A percentile compares a stretch with the other conserved stretches of the same genome.
These are phyloP conservation scores for Boechera retrofracta DNA, from an alignment of 345 rosid species.

Conservation along the genomic window DNA sequence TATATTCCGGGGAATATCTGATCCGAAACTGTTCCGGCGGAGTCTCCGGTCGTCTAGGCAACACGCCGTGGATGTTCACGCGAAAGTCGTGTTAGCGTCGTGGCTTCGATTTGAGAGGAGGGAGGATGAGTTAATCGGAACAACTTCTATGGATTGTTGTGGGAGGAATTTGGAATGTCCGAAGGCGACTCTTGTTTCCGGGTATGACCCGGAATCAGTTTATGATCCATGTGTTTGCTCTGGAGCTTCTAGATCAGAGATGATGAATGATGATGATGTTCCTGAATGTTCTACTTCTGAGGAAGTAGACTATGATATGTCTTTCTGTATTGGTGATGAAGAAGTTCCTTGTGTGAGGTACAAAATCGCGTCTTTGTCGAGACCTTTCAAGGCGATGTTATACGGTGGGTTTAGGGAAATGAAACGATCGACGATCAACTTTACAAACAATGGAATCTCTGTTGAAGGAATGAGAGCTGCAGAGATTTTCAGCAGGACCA, in stretches of 20 bases:
- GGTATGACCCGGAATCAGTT: constrained; percentile 72
- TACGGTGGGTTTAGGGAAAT: constrained; percentile 77
- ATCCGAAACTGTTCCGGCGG: constrained; percentile 80
- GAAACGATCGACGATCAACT: constrained; percentile 70
- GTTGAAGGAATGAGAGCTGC: constrained; percentile 72
- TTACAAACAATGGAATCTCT: constrained; percentile 72
- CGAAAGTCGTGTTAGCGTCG: constrained; percentile 81
- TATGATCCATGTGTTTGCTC: constrained; percentile 73
- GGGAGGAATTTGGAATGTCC: constrained; percentile 92
- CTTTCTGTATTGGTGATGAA: constrained; percentile 75
- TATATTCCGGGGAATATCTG: constrained; percentile 63
- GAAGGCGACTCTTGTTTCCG: constrained; percentile 69
- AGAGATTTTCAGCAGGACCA: constrained; percentile 75
- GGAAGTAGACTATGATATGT: constrained; percentile 70
- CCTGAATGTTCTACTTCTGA: constrained; percentile 74
- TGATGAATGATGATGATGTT: constrained; percentile 39
- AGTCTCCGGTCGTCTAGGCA: constrained; percentile 76
- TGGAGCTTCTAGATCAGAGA: constrained; percentile 47
- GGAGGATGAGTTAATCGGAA: constrained; percentile 84
- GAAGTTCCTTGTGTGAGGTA: constrained; percentile 77
- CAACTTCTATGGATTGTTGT: constrained; percentile 75
- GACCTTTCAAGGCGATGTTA: constrained; percentile 78
- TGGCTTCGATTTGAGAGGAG: constrained; percentile 96
- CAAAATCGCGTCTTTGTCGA: constrained; percentile 72
- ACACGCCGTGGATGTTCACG: constrained; percentile 78